phyloP scores from a whole-genome alignment of 169 alveolate species.

The Eimeria maxima region DNA sequence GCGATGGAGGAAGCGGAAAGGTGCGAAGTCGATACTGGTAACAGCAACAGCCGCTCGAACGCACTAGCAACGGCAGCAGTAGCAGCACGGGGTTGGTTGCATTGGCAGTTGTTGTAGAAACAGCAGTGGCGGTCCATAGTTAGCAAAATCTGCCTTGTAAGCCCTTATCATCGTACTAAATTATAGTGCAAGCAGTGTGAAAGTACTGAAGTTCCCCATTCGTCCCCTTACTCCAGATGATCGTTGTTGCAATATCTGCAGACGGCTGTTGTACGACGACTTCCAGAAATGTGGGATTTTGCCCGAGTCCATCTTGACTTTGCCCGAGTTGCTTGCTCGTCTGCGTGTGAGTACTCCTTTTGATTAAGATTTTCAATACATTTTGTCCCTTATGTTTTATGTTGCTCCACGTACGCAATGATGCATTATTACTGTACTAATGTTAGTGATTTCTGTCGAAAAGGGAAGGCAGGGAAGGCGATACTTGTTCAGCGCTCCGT shows the following conservation, averaged over 20 bases:
- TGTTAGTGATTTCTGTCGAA: no score
- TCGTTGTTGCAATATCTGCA: slow-evolving; percentile 3
- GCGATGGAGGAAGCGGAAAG: slow-evolving; percentile 61
- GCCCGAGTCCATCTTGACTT: slow-evolving; percentile 72
- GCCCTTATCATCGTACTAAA: neutral
- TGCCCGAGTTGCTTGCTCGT: slow-evolving; percentile 68
- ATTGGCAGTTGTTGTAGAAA: neutral
- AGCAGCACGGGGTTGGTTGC: neutral
- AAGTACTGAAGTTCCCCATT: neutral
- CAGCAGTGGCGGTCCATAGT: neutral
- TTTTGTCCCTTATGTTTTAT: no score
- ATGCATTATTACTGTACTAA: neutral
- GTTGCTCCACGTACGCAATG: no score
- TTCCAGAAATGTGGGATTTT: slow-evolving; percentile 67
- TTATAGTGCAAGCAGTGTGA: no score
- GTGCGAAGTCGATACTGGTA: neutral
- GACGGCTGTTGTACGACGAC: slow-evolving; percentile 76
- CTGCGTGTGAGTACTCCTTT: slow-evolving; percentile 37
- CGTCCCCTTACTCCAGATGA: neutral
- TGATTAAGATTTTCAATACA: neutral
- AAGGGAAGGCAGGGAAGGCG: no score
- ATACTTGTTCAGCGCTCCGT: no score
- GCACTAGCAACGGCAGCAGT: neutral
- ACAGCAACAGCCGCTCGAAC: neutral
- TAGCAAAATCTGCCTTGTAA: neutral